Conservation (phyloP, 768 basidiomycete genomes). For the Amyloporia xantha region DNA sequence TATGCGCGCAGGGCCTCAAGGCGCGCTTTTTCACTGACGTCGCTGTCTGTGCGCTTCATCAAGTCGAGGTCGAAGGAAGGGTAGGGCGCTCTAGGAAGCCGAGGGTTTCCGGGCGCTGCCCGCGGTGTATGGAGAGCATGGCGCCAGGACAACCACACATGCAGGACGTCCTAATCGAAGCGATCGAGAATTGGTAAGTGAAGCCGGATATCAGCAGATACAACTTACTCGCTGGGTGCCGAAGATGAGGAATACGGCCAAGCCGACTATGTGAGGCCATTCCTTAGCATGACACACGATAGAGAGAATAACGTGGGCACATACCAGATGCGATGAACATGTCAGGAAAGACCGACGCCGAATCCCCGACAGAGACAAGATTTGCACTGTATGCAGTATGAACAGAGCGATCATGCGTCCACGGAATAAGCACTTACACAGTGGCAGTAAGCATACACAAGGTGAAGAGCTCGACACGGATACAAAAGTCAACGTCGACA, state of each 20-base stretch:
- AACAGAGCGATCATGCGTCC: too few species aligned
- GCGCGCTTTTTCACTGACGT: slow-evolving; percentile 12
- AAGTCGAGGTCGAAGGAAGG: slow-evolving; percentile 12
- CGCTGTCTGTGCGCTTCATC: slow-evolving; percentile 9
- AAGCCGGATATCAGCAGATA: too few species aligned
- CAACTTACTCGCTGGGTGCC: slow-evolving; percentile 20
- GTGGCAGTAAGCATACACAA: slow-evolving; percentile 17
- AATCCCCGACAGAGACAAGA: slow-evolving; percentile 7
- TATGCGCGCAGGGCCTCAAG: slow-evolving; percentile 14
- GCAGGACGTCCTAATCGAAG: slow-evolving; percentile 15
- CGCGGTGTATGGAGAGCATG: neutral
- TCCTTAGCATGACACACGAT: neutral
- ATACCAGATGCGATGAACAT: slow-evolving; percentile 22
- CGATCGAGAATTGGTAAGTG: neutral
- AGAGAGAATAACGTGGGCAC: neutral
- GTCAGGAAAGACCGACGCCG: slow-evolving; percentile 15
- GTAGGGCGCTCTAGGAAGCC: slow-evolving; percentile 5
- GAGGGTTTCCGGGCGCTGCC: neutral
- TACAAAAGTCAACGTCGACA: slow-evolving; percentile 13
- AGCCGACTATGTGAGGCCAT: slow-evolving; percentile 14
- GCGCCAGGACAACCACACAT: slow-evolving; percentile 16
- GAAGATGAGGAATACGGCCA: slow-evolving; percentile 21
- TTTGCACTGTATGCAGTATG: too few species aligned
- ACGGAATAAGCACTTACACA: slow-evolving; percentile 21
- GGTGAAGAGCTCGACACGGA: slow-evolving; percentile 19